These are phyloP conservation scores for Lentinula sp. DNA, from an alignment of 768 basidiomycete genomes.

Conservation along the genomic window DNA sequence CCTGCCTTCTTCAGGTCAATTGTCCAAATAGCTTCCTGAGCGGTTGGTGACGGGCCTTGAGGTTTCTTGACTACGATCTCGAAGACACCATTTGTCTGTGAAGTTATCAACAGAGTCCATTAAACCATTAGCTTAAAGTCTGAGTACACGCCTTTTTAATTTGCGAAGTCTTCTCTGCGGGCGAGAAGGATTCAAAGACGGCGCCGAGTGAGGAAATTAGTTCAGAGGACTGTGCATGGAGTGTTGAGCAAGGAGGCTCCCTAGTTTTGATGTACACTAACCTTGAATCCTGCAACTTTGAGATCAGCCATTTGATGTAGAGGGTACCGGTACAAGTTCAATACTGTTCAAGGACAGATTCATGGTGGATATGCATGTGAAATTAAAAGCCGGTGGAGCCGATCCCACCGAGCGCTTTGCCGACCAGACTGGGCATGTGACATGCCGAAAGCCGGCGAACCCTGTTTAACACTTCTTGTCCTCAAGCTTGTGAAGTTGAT, in stretches of 20 bases:
- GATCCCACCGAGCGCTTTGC: not conserved
- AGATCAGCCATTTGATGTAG: slow-evolving; percentile 32
- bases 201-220: slow-evolving; percentile 48
- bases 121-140: not conserved
- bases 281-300: slow-evolving; percentile 74
- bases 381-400: not conserved
- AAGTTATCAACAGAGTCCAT: not conserved
- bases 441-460: not conserved
- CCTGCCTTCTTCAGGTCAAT: slow-evolving; percentile 90
- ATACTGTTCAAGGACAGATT: not conserved
- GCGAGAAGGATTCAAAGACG: slow-evolving; percentile 47
- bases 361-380: not conserved
- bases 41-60: slow-evolving; percentile 29
- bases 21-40: slow-evolving; percentile 73
- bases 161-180: slow-evolving; percentile 58
- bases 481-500: not conserved
- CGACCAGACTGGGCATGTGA: not conserved
- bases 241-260: not conserved
- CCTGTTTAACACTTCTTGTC: not conserved
- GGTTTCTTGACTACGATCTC: slow-evolving; percentile 76
- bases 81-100: slow-evolving; percentile 82
- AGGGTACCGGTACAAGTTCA: not conserved
- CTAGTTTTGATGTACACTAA: slow-evolving; percentile 12
- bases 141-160: slow-evolving; percentile 63
- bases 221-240: slow-evolving; percentile 51